Conservation (phyloP, 768 basidiomycete species). For the Termitomyces sp. region DNA sequence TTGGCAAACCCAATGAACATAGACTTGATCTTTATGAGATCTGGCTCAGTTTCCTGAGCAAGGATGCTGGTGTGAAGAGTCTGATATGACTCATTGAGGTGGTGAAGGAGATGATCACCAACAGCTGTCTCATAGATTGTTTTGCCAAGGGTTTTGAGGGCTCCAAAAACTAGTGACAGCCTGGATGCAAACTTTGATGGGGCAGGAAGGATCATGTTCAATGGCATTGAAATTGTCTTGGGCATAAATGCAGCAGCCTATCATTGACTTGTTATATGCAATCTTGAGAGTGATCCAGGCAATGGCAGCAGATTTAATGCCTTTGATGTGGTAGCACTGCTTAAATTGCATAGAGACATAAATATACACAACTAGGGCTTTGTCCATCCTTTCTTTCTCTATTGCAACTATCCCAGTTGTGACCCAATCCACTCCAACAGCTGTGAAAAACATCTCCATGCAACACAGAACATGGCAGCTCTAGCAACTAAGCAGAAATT, state of each 20-base stretch:
- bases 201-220: not conserved
- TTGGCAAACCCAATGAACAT: too few species aligned
- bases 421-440: not conserved
- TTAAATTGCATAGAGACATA: not conserved
- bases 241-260: too few species aligned
- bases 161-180: too few species aligned
- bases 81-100: not conserved
- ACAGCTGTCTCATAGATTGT: not conserved
- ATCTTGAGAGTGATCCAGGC: not conserved
- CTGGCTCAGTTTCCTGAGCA: not conserved
- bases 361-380: not conserved
- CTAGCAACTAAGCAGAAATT: not conserved
- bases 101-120: not conserved
- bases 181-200: not conserved
- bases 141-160: too few species aligned
- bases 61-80: not conserved
- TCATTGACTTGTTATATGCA: not conserved
- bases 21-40: not conserved
- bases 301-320: not conserved
- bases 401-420: not conserved
- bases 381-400: not conserved
- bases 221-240: not conserved
- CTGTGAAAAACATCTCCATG: not conserved
- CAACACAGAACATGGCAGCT: not conserved
- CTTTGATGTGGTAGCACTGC: not conserved